Base-by-base conservation (phyloP, 1,139 yeast species). In the Taiozyma sp. region DNA sequence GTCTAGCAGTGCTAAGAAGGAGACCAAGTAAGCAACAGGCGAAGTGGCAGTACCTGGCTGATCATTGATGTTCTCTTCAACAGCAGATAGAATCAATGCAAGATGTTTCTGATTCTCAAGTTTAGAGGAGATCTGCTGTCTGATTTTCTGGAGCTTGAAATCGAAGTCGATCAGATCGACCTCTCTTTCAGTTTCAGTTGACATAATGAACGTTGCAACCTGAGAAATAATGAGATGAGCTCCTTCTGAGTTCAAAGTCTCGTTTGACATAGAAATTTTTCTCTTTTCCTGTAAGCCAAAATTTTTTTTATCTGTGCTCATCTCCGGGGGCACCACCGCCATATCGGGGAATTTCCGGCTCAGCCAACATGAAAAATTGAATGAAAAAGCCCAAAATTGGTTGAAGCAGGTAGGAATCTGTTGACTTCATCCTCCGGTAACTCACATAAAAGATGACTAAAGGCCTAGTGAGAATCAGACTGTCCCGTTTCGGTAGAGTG, bases 401-500 rank as follows among this genome's bases (percentile, higher is more conserved):
- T 32, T 32, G 10, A n/a, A 32, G 3, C 6, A 32, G 9, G 36
- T 4, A 14, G 19, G 3, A 13, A 13, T 32, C 5, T 19, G 36
- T 14, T 24, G 27, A 24, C 8, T 32, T 6, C 7, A 32, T 32
- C 19, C 19, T 32, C 36, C 30, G 5, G n/a, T 32, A 5, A 32
- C 4, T 6, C 16, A 14, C 19, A 32, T 9, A 6, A 6, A n/a
- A 32, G 36, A 32, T 40, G 43, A 57, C 58, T 16, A 60, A 62
- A 44, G 64, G 64, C 27, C 55, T 60, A 36, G 84, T 83, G 41
- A 76, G 91, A 68, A 90, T 93, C 65, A 81, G 99, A 68, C 76
- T 93, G 56, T 96, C 97, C 46, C 78, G 98, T 56, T 91, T 92
- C 69, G 99, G 99, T 44, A 83, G 98, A 69, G 85, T 78, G 61